phyloP scores from a whole-genome alignment of 1,284 basidiomycete species.

The Malassezia cuniculi region DNA sequence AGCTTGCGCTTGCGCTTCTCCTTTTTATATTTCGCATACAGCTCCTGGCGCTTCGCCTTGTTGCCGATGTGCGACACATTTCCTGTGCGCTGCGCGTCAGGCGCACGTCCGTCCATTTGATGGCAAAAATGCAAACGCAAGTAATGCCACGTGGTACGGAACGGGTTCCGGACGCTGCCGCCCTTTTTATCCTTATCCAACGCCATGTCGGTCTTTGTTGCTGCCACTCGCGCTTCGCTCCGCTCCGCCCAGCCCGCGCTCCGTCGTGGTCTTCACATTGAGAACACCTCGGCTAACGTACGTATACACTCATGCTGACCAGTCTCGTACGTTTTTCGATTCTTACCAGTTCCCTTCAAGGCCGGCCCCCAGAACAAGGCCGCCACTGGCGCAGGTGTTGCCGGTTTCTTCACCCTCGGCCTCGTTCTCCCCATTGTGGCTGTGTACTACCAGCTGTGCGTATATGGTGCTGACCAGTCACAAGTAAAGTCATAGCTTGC shows the following conservation, averaged over 20 bases:
- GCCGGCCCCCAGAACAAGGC: slow-evolving; percentile 35
- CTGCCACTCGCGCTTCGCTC: slow-evolving; percentile 25
- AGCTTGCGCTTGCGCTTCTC: slow-evolving; percentile 70
- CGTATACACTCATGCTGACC: slow-evolving; percentile 12
- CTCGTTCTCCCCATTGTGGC: slow-evolving; percentile 37
- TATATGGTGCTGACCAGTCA: slow-evolving; percentile 3
- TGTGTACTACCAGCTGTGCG: slow-evolving; percentile 36
- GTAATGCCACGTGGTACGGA: slow-evolving; percentile 5
- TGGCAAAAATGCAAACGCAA: neutral
- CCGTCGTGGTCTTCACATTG: slow-evolving; percentile 35
- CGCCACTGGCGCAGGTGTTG: slow-evolving; percentile 26
- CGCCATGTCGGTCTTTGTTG: slow-evolving; percentile 29
- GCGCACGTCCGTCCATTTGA: neutral
- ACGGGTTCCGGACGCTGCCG: neutral
- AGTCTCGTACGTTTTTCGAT: slow-evolving; percentile 16
- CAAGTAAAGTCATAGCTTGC: neutral
- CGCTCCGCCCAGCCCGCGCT: slow-evolving; percentile 19
- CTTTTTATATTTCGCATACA: slow-evolving; percentile 57
- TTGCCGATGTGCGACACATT: slow-evolving; percentile 42
- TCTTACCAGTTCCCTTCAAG: slow-evolving; percentile 33
- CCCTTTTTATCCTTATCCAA: neutral
- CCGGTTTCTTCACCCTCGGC: slow-evolving; percentile 32
- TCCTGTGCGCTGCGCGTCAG: slow-evolving; percentile 11
- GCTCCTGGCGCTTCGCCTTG: slow-evolving; percentile 45
- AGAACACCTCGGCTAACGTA: slow-evolving; percentile 42